phyloP scores from a whole-genome alignment of 768 basidiomycete species.

The Dictyophora rubrovolvata region DNA sequence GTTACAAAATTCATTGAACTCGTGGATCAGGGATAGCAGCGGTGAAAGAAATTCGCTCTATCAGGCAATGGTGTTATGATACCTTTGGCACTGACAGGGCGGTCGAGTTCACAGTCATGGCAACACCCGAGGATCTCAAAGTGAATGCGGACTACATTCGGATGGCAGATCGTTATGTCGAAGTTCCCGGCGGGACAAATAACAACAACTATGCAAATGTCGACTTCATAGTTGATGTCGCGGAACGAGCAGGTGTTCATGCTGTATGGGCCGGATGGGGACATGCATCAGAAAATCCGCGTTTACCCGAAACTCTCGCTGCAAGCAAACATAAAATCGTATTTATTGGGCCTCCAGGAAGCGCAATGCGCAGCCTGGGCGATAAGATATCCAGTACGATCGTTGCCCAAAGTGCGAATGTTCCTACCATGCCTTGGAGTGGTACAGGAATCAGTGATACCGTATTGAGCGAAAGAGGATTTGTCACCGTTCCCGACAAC shows the following conservation, averaged over 20 bases:
- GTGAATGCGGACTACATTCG: slow-evolving; percentile 99
- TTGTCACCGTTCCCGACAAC: slow-evolving; percentile 87
- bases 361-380: slow-evolving; percentile 96
- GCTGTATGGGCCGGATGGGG: slow-evolving; percentile 99
- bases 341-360: slow-evolving; percentile 98
- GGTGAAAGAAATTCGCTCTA: slow-evolving; percentile 97
- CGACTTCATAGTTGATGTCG: slow-evolving; percentile 96
- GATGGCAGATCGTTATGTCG: slow-evolving; percentile 98
- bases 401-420: slow-evolving; percentile 91
- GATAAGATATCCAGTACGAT: slow-evolving; percentile 99
- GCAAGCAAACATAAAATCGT: slow-evolving; percentile 93
- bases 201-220: slow-evolving; percentile 99
- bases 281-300: slow-evolving; percentile 97
- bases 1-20: slow-evolving; percentile 16
- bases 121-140: slow-evolving; percentile 95
- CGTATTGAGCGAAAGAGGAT: slow-evolving; percentile 71
- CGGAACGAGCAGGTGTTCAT: slow-evolving; percentile 93
- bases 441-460: slow-evolving; percentile 91
- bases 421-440: slow-evolving; percentile 99
- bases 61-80: slow-evolving; percentile 99
- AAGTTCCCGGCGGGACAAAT: slow-evolving; percentile 96
- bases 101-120: slow-evolving; percentile 99
- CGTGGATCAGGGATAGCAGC: slow-evolving; percentile 78
- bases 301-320: slow-evolving; percentile 85
- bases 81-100: slow-evolving; percentile 94